Conservation (phyloP, 2,329 filamentous ascomycete genomes). For the Talaromyces sp. region DNA sequence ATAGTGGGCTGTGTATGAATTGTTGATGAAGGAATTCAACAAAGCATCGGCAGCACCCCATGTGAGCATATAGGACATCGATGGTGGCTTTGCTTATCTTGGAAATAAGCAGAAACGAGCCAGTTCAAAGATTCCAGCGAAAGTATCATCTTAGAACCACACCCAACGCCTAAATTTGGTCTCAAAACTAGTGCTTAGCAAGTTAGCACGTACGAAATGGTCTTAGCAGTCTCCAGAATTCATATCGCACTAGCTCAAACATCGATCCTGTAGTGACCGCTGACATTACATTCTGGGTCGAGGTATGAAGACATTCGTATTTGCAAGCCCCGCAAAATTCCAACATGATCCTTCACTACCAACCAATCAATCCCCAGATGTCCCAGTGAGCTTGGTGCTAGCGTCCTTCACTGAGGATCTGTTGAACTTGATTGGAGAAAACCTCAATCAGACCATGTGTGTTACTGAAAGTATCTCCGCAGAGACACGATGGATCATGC, state of each 20-base stretch:
- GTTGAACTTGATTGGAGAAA: too few relatives aligned
- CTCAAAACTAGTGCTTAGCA: background rate
- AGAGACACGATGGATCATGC: background rate
- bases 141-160: background rate
- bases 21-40: constrained; percentile 63
- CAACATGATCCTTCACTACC: background rate
- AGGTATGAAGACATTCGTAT: background rate
- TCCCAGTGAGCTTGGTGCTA: background rate
- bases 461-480: background rate
- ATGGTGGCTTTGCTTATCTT: background rate
- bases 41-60: constrained; percentile 19
- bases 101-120: background rate
- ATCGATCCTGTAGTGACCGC: background rate
- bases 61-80: constrained; percentile 19
- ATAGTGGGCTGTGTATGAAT: constrained; percentile 87
- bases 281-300: background rate
- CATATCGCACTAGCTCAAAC: background rate
- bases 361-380: background rate
- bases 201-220: background rate
- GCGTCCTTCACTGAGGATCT: too few relatives aligned
- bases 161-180: constrained; percentile 5
- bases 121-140: background rate
- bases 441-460: background rate
- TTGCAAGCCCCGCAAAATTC: background rate
- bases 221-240: constrained; percentile 1